Base-by-base conservation (phyloP, 2,329 filamentous ascomycete genomes). In the Apiospora koreana region DNA sequence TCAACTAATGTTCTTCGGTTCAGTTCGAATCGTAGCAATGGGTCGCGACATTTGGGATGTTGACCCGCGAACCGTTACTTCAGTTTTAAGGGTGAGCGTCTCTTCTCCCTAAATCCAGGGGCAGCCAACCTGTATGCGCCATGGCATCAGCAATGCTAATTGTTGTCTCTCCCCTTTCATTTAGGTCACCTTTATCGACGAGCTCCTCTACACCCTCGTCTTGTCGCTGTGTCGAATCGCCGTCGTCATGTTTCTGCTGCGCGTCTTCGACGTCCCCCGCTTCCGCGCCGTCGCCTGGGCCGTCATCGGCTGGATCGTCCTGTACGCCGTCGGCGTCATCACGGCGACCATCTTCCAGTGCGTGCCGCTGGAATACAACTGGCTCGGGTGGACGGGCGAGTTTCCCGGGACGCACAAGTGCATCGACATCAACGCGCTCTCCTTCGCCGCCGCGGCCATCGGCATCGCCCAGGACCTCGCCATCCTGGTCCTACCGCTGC, bases 181-280 rank as follows among this genome's bases (percentile, higher is more conserved):
- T 9, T 35, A 73, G 70, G 21, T 67, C 12, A 66, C 71, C 54
- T 72, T 71, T 65, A 38, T 71, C 50, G 45, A 58, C 45, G 69
- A 69, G 62, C 21, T 71, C 23, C 21, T 69, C 9, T 70, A 69
- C 43, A 67, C 43, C n/a, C 38, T 48, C 77, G 64, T 70, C 35
- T 46, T 80, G 43, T 73, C 75, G 16, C 71, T 79, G 16, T 77
- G 77, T 23, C 80, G 82, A 69, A 69, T 81, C 23, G 77, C 80
- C 42, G 66, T 73, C 45, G 65, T 72, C 25, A 23, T 70, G 28
- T 72, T 73, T 46, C 68, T 71, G 38, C 43, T 70, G 25, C 70
- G 68, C 10, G 68, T 72, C 58, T 73, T 73, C 54, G 18, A 50
- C 42, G 10, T n/a, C 14, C 14, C 25, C 1, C 38, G 64, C 5